A percentile compares a stretch with the other conserved stretches of the same genome.
These are phyloP conservation scores for Tetrapisispora nanseiensis DNA, from an alignment of 805 yeast genomes.

Conservation along the genomic window DNA sequence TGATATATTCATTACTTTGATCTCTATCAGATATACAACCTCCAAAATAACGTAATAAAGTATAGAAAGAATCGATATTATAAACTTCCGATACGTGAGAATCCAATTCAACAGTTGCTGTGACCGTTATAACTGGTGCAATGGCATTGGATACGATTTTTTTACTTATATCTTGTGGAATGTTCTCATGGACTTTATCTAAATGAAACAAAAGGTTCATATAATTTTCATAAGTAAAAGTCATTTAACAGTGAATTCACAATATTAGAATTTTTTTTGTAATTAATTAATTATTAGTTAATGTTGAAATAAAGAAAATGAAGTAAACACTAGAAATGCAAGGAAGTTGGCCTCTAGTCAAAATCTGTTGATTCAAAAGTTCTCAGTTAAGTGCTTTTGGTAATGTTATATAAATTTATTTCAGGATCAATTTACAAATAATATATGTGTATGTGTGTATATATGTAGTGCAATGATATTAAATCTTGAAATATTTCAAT, in stretches of 20 bases:
- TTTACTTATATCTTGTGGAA: constrained; percentile 26
- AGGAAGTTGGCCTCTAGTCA: too few species aligned
- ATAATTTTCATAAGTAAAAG: constrained; percentile 22
- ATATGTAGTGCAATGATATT: too few species aligned
- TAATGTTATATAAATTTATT: too few species aligned
- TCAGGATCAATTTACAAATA: too few species aligned
- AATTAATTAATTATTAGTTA: too few species aligned
- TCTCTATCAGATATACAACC: constrained; percentile 29
- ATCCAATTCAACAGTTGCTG: constrained; percentile 24
- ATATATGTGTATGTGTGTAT: too few species aligned
- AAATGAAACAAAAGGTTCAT: constrained; percentile 25
- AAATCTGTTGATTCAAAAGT: too few species aligned
- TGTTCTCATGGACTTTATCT: constrained; percentile 18
- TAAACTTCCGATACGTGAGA: constrained; percentile 19
- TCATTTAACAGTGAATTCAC: neutral
- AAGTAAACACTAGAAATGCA: too few species aligned
- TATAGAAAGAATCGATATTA: constrained; percentile 23
- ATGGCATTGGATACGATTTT: constrained; percentile 26
- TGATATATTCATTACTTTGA: constrained; percentile 17
- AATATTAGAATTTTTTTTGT: too few species aligned
- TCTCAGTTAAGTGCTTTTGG: too few species aligned
- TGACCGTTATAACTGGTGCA: constrained; percentile 28
- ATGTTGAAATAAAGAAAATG: too few species aligned
- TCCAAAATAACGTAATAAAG: constrained; percentile 26
- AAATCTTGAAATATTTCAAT: too few species aligned